A percentile compares a stretch with the other conserved stretches of the same genome.
These are phyloP conservation scores for Cenococcum geophilum DNA, from an alignment of 495 filamentous ascomycete genomes.

Conservation along the genomic window DNA sequence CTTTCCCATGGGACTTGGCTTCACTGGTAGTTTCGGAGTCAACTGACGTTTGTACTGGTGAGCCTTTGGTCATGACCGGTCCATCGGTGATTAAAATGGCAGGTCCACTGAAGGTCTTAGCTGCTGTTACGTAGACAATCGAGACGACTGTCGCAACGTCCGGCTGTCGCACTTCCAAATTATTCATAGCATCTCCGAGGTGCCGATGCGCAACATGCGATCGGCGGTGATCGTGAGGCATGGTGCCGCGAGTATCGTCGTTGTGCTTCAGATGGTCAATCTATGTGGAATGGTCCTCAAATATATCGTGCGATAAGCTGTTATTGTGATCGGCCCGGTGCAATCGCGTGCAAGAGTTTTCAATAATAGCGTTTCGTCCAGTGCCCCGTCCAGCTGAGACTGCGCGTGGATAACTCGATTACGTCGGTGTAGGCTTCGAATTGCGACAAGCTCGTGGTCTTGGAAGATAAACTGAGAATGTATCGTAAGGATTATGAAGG, in stretches of 20 bases:
- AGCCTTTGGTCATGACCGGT: slow-evolving; percentile 23
- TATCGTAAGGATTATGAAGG: neutral
- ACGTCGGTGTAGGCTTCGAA: neutral
- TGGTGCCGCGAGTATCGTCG: neutral
- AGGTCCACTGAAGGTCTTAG: slow-evolving; percentile 50
- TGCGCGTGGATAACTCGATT: too few relatives aligned
- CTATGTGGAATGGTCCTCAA: slow-evolving; percentile 7
- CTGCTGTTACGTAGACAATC: slow-evolving; percentile 52
- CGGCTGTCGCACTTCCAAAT: neutral
- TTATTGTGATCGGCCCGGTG: neutral
- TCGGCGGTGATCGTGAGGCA: slow-evolving; percentile 8
- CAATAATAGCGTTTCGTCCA: neutral
- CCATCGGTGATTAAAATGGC: slow-evolving; percentile 49
- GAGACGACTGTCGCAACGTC: slow-evolving; percentile 40
- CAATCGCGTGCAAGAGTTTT: neutral
- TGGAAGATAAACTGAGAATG: neutral
- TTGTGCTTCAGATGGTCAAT: neutral
- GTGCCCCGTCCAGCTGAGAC: too few relatives aligned
- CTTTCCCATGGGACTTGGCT: neutral
- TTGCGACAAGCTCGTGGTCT: neutral
- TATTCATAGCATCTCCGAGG: neutral
- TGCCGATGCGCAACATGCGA: neutral
- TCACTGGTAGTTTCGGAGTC: slow-evolving; percentile 5
- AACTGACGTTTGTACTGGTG: slow-evolving; percentile 9
- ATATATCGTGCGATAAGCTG: neutral